Evolutionary conservation across 2,329 filamentous ascomycete species (phyloP), one percentile per base, ranked within the genome.

Genomic region (Metarhizium anisopliae): DNA sequence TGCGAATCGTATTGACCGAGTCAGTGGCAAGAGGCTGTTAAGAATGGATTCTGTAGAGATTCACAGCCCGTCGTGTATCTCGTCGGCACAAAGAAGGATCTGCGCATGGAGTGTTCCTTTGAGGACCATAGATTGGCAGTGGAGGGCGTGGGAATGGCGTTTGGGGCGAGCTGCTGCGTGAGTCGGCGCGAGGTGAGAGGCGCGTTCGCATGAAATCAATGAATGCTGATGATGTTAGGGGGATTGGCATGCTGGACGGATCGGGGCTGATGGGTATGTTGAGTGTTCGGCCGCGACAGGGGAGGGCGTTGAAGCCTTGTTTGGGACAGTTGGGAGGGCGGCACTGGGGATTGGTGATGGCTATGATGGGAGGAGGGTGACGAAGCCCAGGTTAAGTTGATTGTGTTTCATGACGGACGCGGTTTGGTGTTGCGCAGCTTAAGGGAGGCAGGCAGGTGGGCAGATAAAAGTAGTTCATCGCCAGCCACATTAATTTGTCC

Each of bases 261-360:
- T 72, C 29, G 62, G 64, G 2, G 68, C 66, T 0, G 51, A 63
- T 29, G 53, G 55, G 6, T 73, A 72, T 47, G 35, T 63, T 10
- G 71, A 73, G 55, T 72, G 69, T 54, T 73, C 71, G 5, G 69
- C 71, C 50, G 58, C 62, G 11, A 71, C 67, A 6, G 69, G 70
- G 1, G 64, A 73, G 25, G 70, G 69, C 5, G 59, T 72, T 54
- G 62, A 66, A 13, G 58, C 56, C 4, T 47, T 72, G 2, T 58
- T 73, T 2, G 64, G 69, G 11, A 61, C 63, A 1, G 59, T 62
- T 30, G 65, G 50, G 2, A 55, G 53, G 36, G 64, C 66, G 54
- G 66, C 66, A 11, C 32, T 7, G 32, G 10, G 32, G 10, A 35
- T 35, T 11, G 32, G 32, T 35, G 32, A 35, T 35, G 32, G 32